A percentile compares a stretch with the other conserved stretches of the same genome.
These are phyloP conservation scores for Peronosclerospora sorghi DNA, from an alignment of 352 stramenopile species.

Conservation along the genomic window DNA sequence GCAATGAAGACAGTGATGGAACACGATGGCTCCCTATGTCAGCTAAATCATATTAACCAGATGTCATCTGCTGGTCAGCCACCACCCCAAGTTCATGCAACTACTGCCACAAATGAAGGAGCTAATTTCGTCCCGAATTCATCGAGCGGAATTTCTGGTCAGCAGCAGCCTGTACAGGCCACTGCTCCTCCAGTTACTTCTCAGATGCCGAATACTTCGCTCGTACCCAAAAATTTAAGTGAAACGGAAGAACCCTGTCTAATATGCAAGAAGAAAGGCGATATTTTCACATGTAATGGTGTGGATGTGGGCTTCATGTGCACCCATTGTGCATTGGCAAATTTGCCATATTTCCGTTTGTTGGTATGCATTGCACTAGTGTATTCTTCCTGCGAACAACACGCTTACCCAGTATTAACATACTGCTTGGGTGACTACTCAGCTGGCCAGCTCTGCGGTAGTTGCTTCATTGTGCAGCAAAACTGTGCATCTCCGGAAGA, in stretches of 20 bases:
- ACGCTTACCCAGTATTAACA: not conserved
- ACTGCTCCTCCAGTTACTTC: not conserved
- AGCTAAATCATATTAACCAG: not conserved
- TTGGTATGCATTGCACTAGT: slow-evolving; percentile 24
- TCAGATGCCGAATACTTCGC: slow-evolving; percentile 9
- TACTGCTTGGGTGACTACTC: not conserved
- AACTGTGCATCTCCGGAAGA: slow-evolving; percentile 61
- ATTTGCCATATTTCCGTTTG: slow-evolving; percentile 40
- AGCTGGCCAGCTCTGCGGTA: slow-evolving; percentile 55
- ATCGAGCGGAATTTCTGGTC: not conserved
- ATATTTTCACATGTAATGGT: slow-evolving; percentile 45
- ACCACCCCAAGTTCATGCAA: slow-evolving; percentile 4
- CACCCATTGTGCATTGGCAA: slow-evolving; percentile 51
- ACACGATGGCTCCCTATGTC: slow-evolving; percentile 1
- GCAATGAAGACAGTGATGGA: slow-evolving; percentile 11
- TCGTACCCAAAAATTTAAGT: slow-evolving; percentile 12
- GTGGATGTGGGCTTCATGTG: slow-evolving; percentile 46
- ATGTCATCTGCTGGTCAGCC: slow-evolving; percentile 2
- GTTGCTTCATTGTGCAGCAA: slow-evolving; percentile 59
- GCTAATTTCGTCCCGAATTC: not conserved
- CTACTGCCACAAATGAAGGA: slow-evolving; percentile 8
- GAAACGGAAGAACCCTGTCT: slow-evolving; percentile 24
- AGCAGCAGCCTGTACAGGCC: not conserved
- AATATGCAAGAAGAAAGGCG: slow-evolving; percentile 39
- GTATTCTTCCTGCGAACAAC: not conserved